Conservation (phyloP, 805 yeast species). For the Cyberlindnera saturnus region DNA sequence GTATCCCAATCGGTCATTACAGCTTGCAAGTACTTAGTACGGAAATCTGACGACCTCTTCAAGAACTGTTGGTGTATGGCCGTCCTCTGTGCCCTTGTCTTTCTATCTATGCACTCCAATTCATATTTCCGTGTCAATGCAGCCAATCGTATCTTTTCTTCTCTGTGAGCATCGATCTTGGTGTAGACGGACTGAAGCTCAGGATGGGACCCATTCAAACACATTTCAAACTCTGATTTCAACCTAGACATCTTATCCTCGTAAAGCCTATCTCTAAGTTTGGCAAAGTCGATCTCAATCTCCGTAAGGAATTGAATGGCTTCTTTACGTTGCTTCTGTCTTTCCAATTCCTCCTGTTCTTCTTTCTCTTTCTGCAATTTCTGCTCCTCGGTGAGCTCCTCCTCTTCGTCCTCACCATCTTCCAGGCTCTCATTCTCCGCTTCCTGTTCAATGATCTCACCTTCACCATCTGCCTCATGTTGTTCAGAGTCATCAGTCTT, state of each 20-base stretch:
- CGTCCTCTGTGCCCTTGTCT: constrained; percentile 73
- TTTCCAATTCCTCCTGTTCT: constrained; percentile 18
- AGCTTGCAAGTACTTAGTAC: constrained; percentile 55
- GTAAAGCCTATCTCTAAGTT: constrained; percentile 74
- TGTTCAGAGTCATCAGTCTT: not conserved
- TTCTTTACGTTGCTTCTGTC: constrained; percentile 42
- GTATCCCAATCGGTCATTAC: constrained; percentile 90
- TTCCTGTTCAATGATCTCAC: constrained; percentile 17
- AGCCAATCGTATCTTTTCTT: constrained; percentile 54
- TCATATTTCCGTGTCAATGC: constrained; percentile 53
- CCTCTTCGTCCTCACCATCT: constrained; percentile 20
- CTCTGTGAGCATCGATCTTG: constrained; percentile 67
- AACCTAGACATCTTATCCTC: constrained; percentile 74
- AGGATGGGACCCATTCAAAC: constrained; percentile 88
- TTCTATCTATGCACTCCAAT: constrained; percentile 69
- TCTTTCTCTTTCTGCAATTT: constrained; percentile 17
- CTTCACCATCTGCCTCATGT: constrained; percentile 12
- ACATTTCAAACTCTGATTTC: constrained; percentile 80
- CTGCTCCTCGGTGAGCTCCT: constrained; percentile 20
- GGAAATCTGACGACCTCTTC: constrained; percentile 61
- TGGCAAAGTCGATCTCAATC: constrained; percentile 84
- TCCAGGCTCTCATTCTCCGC: constrained; percentile 12
- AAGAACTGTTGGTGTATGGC: constrained; percentile 78
- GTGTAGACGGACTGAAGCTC: constrained; percentile 69
- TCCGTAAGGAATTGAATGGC: constrained; percentile 71